These are phyloP conservation scores for Hawksworthiomyces lignivorus DNA, from an alignment of 2,329 filamentous ascomycete species.

Conservation along the genomic window DNA sequence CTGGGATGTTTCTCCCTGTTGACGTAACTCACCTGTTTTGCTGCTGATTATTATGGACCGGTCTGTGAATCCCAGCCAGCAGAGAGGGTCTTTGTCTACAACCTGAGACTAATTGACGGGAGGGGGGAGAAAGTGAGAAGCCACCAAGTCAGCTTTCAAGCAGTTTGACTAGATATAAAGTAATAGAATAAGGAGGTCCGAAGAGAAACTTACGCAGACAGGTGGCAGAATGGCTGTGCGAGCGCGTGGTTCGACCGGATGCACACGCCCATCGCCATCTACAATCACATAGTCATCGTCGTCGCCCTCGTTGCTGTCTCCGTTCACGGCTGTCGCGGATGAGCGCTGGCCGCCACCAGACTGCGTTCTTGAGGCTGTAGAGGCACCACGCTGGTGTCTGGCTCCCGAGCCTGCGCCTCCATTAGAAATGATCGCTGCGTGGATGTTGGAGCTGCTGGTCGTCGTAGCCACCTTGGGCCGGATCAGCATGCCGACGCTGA, in stretches of 20 bases:
- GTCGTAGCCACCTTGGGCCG: constrained; percentile 70
- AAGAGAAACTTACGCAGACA: constrained; percentile 63
- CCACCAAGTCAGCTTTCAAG: too few species aligned
- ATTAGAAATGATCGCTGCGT: neutral
- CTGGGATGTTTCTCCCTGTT: too few species aligned
- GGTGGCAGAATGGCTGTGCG: constrained; percentile 82
- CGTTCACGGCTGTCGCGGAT: constrained; percentile 38
- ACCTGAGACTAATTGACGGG: constrained; percentile 56
- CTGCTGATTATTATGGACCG: constrained; percentile 89
- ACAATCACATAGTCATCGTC: constrained; percentile 35
- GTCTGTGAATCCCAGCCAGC: constrained; percentile 89
- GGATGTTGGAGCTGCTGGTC: constrained; percentile 18
- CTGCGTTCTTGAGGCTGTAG: too few species aligned
- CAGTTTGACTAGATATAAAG: constrained; percentile 1
- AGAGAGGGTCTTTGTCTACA: constrained; percentile 78
- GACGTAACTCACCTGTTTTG: constrained; percentile 62
- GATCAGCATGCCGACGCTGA: constrained; percentile 93
- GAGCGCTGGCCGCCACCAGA: constrained; percentile 15
- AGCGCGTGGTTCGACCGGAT: constrained; percentile 77
- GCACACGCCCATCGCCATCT: constrained; percentile 51
- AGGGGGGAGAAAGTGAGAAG: neutral
- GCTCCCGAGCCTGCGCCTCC: too few species aligned
- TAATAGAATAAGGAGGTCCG: neutral
- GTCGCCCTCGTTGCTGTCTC: constrained; percentile 40
- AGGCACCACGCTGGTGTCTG: too few species aligned